Conservation (phyloP, 306 rosid species). For the Gillenia trifoliata region DNA sequence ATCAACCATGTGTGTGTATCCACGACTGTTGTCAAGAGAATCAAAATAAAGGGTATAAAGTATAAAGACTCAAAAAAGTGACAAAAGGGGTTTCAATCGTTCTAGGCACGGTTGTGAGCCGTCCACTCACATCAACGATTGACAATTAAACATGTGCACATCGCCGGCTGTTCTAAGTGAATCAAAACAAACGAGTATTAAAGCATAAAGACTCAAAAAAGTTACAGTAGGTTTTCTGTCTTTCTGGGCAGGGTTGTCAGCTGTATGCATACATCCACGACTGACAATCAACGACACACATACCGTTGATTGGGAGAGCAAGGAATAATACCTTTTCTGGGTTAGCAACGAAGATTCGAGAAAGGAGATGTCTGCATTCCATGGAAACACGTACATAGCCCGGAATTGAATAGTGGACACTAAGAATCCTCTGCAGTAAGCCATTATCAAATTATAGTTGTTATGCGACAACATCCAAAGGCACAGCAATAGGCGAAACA, state of each 20-base stretch:
- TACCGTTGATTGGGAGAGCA: not conserved
- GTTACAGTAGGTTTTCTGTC: not conserved
- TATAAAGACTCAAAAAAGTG: too few species aligned
- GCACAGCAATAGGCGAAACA: not conserved
- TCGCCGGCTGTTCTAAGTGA: not conserved
- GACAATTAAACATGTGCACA: not conserved
- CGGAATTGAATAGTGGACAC: conserved; percentile 83
- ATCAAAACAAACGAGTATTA: not conserved
- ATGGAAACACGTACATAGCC: conserved; percentile 66
- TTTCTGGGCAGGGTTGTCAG: not conserved
- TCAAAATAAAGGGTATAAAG: not conserved
- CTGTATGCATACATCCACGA: not conserved
- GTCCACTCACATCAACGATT: not conserved
- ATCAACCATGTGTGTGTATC: not conserved
- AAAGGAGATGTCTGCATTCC: conserved; percentile 83
- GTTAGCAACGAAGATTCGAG: conserved; percentile 75
- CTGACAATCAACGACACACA: not conserved
- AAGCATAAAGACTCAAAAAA: not conserved
- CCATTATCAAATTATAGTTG: conserved; percentile 7
- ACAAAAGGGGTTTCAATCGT: not conserved
- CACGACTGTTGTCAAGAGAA: not conserved
- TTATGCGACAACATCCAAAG: not conserved
- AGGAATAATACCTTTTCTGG: conserved; percentile 65
- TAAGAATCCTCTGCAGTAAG: conserved; percentile 75
- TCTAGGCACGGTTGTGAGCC: not conserved